Conservation (phyloP, 352 stramenopile species). For the Peronospora farinosa region DNA sequence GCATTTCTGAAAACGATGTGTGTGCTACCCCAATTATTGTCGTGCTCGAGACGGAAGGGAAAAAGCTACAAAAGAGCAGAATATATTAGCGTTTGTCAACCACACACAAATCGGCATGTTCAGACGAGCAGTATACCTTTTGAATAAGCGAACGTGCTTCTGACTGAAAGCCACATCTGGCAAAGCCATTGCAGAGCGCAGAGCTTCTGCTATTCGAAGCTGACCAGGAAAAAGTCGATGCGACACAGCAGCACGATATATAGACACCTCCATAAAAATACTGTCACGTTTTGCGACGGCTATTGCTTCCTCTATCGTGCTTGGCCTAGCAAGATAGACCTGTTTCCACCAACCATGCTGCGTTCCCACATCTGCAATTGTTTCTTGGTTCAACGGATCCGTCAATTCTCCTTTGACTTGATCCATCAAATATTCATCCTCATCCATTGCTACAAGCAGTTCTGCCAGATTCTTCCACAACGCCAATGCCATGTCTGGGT, state of each 20-base stretch:
- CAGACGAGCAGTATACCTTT: conserved; percentile 26
- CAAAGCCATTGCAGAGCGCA: conserved; percentile 24
- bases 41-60: conserved; percentile 4
- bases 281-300: conserved; percentile 19
- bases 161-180: conserved; percentile 15
- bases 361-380: conserved; percentile 27
- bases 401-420: conserved; percentile 14
- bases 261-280: conserved; percentile 31
- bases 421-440: conserved; percentile 34
- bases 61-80: conserved; percentile 26
- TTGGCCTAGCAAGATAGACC: conserved; percentile 48
- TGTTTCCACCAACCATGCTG: conserved; percentile 52
- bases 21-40: neutral
- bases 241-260: conserved; percentile 43
- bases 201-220: conserved; percentile 17
- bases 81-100: conserved; percentile 8
- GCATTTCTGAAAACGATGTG: conserved; percentile 20
- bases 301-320: conserved; percentile 25
- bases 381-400: conserved; percentile 14
- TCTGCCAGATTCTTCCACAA: conserved; percentile 58
- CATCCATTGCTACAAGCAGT: conserved; percentile 39
- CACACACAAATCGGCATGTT: neutral
- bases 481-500: conserved; percentile 24
- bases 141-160: conserved; percentile 39
- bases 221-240: conserved; percentile 34